Conservation (phyloP, 805 yeast species). For the Metschnikowia aberdeeniae region DNA sequence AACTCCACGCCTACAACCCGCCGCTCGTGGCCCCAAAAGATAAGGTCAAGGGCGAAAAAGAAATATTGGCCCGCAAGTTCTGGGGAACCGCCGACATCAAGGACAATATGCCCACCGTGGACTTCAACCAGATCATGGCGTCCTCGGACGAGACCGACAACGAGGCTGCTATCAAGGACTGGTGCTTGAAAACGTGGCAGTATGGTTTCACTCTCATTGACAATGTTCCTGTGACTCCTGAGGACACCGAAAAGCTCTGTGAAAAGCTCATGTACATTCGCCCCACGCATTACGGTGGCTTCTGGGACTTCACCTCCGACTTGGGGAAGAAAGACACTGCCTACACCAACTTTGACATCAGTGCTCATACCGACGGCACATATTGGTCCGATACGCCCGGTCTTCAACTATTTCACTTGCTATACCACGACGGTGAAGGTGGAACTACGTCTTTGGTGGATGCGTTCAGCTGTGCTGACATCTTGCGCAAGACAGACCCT, state of each 20-base stretch:
- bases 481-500: conserved; percentile 44
- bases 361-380: conserved; percentile 69
- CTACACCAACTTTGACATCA: conserved; percentile 62
- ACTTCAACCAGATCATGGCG: conserved; percentile 44
- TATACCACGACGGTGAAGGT: conserved; percentile 61
- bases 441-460: conserved; percentile 68
- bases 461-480: conserved; percentile 57
- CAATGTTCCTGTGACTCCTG: conserved; percentile 56
- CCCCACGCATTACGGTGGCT: conserved; percentile 75
- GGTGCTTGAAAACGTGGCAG: conserved; percentile 50
- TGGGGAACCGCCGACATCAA: conserved; percentile 47
- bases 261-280: conserved; percentile 57
- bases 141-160: conserved; percentile 25
- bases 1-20: conserved; percentile 51
- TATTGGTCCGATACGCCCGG: conserved; percentile 75
- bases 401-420: conserved; percentile 61
- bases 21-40: conserved; percentile 30
- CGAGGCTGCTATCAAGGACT: conserved; percentile 47
- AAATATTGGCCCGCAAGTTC: conserved; percentile 26
- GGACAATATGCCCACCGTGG: conserved; percentile 43
- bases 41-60: conserved; percentile 26
- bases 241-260: conserved; percentile 54
- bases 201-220: conserved; percentile 62
- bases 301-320: conserved; percentile 75
- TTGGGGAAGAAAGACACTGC: conserved; percentile 67